Evolutionary conservation across 805 yeast species (phyloP).

Genomic region (Schizosaccharomyces cryophilus): DNA sequence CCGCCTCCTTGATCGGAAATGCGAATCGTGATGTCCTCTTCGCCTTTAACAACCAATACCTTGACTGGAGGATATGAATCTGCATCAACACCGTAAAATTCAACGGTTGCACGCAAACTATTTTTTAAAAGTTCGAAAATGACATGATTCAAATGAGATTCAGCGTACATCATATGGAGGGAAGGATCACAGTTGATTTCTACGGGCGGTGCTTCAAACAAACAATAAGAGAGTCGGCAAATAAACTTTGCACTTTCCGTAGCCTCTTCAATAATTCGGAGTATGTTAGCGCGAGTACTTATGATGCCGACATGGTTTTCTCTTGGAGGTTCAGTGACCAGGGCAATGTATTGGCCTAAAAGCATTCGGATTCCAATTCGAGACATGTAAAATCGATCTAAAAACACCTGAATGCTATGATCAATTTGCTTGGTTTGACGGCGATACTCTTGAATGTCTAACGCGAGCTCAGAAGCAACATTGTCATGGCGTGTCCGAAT

Average conservation of each 20-base stretch:
- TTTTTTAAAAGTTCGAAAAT: constrained; percentile 69
- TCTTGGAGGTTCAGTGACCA: constrained; percentile 36
- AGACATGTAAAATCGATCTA: constrained; percentile 72
- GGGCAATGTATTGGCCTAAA: constrained; percentile 80
- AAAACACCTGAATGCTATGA: constrained; percentile 49
- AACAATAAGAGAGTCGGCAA: constrained; percentile 74
- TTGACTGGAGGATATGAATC: constrained; percentile 61
- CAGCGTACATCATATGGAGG: constrained; percentile 69
- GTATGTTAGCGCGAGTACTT: constrained; percentile 60
- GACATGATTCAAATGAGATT: constrained; percentile 82
- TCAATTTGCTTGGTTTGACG: constrained; percentile 29
- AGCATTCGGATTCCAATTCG: constrained; percentile 82
- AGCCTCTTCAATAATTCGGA: constrained; percentile 66
- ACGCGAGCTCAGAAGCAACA: constrained; percentile 60
- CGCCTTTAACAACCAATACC: constrained; percentile 68
- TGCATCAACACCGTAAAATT: constrained; percentile 43
- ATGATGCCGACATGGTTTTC: constrained; percentile 70
- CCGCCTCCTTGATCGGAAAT: constrained; percentile 90
- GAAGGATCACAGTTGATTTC: constrained; percentile 53
- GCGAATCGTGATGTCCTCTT: constrained; percentile 74
- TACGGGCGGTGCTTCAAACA: constrained; percentile 67
- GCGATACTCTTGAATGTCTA: constrained; percentile 83
- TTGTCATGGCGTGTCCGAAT: constrained; percentile 78
- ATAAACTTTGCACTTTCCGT: constrained; percentile 75
- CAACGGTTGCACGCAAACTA: constrained; percentile 72